Base-by-base conservation (phyloP, 805 yeast genomes). In the Metschnikowia cerradonensis region DNA sequence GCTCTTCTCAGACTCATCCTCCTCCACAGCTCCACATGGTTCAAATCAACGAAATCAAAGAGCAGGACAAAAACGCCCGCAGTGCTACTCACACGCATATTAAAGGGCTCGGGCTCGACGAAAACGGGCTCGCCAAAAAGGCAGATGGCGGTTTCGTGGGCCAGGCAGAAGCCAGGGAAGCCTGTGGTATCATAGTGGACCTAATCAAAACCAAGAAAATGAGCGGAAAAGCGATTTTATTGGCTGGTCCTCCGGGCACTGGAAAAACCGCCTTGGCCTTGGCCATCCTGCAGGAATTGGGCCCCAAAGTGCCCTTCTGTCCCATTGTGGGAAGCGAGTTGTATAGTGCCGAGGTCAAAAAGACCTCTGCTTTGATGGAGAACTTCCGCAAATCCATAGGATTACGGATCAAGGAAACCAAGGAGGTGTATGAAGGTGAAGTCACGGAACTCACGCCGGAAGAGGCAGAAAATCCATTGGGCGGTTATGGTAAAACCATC, bases 171-270 rank as follows among this genome's bases (percentile, higher is more conserved):
- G 94, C 94, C 17, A 76, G 94, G 68, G 91, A 85, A 71, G 98
- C 97, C 0, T 90, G 96, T 64, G 99, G 99, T 56, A 86, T 94
- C 49, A 81, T 94, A 55, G 96, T 92, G 37, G 97, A 94, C 70
- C 77, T 94, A 71, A 90, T 94, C 72, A 91, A 90, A 70, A 84
- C 88, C 32, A 90, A 89, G 62, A 89, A 85, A 68, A 87, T 94
- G 85, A 86, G 96, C 47, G 99, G 99, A 30, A 88, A 92, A 64
- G 98, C 97, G n/a, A 83, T 94, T 47, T 71, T 94, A 53, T 77
- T 94, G 49, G 98, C 99, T 0, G 99, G 99, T 47, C 96, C 96
- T 5, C 98, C 99, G 8, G 97, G 98, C 0, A 92, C 98, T 5
- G 99, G 99, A 65, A 94, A 94, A 67, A 94, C 99, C 2, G 99